Evolutionary conservation across 352 stramenopile species (phyloP), one percentile per base, ranked within the genome.

Genomic region (Discostella stelligera): DNA sequence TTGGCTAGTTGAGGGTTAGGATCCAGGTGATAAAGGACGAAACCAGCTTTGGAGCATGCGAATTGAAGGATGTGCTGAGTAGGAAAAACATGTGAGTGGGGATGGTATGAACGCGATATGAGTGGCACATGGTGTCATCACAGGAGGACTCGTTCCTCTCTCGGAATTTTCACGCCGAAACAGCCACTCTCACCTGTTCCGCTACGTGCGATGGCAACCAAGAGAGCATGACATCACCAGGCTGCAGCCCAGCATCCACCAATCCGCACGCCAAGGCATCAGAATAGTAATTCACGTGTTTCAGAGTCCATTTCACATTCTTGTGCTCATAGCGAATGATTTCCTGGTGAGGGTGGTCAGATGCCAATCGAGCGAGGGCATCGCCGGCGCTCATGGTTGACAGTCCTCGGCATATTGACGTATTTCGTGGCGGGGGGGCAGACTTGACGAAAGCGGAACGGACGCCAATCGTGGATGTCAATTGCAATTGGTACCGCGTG

Each of bases 31-130:
- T 91, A 92, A 14, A 92, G 76, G 52, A 89, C 14, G 60, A 92
- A 83, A 41, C 87, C 87, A 54, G 84, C 78, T 66, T 92, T 92
- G 69, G 79, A 88, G 74, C 87, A 92, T 63, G 87, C 87, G 65
- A 92, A 92, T 89, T 92, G 82, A 46, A 92, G 77, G 74, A 91
- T 84, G 64, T 89, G 87, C 87, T 92, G 61, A 50, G 37, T 48
- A 6, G 20, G 4, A 14, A 53, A 52, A 64, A 72, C 49, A 64
- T 14, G 13, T 23, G 32, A 61, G 21, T 25, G 4, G 14, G 65
- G 46, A 14, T 30, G 18, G 44, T 37, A 67, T 20, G 18, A 27
- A n/a, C n/a, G n/a, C n/a, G n/a, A n/a, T n/a, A 11, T 67, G 14
- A 44, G 39, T 37, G 44, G 56, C 25, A 55, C 4, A 37, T 32